A percentile compares a stretch with the other conserved stretches of the same genome.
These are phyloP conservation scores for Exophiala alcalophila DNA, from an alignment of 2,329 filamentous ascomycete genomes.

Conservation along the genomic window DNA sequence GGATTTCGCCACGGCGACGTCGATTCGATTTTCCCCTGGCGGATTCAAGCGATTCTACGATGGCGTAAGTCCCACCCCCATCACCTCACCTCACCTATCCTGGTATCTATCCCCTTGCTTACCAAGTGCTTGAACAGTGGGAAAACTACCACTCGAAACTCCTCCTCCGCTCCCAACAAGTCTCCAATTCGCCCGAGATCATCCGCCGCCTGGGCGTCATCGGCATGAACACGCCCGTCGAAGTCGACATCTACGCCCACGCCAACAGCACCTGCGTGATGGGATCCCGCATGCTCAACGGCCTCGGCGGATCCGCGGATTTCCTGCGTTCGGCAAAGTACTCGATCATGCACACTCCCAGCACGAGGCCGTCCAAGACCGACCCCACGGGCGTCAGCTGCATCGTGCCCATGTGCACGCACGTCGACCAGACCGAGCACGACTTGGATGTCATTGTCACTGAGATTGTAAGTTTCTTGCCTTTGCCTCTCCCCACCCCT, in stretches of 20 bases:
- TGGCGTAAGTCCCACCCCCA: slow-evolving; percentile 20
- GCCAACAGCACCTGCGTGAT: slow-evolving; percentile 89
- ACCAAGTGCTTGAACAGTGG: slow-evolving; percentile 48
- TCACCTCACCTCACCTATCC: background rate
- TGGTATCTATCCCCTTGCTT: slow-evolving; percentile 37
- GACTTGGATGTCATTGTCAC: slow-evolving; percentile 87
- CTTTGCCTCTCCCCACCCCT: background rate
- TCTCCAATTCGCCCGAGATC: slow-evolving; percentile 87
- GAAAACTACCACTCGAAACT: slow-evolving; percentile 76
- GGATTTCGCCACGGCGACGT: slow-evolving; percentile 86
- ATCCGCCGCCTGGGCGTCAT: slow-evolving; percentile 84
- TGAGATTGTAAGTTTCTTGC: slow-evolving; percentile 45
- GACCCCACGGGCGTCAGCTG: slow-evolving; percentile 79
- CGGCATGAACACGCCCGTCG: slow-evolving; percentile 92
- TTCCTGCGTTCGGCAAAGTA: slow-evolving; percentile 78
- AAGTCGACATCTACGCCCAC: slow-evolving; percentile 92
- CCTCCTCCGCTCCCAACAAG: slow-evolving; percentile 80
- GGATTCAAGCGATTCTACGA: slow-evolving; percentile 90
- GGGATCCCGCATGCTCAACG: slow-evolving; percentile 84
- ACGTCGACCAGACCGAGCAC: slow-evolving; percentile 90
- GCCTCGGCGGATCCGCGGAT: slow-evolving; percentile 76
- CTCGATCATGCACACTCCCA: slow-evolving; percentile 91
- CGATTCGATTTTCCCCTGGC: slow-evolving; percentile 84
- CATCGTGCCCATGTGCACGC: slow-evolving; percentile 92
- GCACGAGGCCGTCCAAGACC: slow-evolving; percentile 73